These are phyloP conservation scores for Paraconiothyrium brasiliense DNA, from an alignment of 2,329 filamentous ascomycete species.

Conservation along the genomic window DNA sequence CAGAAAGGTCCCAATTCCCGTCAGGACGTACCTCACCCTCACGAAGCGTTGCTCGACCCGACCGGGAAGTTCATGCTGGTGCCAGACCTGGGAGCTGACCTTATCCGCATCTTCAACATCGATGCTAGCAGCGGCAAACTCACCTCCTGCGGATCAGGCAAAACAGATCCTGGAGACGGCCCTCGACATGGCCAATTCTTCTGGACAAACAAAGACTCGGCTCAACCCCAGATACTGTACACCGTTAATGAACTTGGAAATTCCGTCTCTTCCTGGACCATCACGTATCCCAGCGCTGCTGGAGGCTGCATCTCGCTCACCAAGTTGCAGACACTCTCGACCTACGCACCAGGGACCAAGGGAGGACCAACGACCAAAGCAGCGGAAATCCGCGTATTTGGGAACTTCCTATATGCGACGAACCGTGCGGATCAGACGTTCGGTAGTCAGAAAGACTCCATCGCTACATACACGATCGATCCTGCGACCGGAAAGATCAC, in stretches of 20 bases:
- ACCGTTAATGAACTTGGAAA: constrained; percentile 37
- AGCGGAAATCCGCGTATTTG: constrained; percentile 34
- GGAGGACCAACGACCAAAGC: constrained; percentile 29
- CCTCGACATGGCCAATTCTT: constrained; percentile 61
- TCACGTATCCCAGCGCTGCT: constrained; percentile 21
- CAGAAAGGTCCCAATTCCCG: constrained; percentile 56
- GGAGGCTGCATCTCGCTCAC: constrained; percentile 29
- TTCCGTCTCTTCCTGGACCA: constrained; percentile 33
- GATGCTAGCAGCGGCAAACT: constrained; percentile 54
- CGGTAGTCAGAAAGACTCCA: constrained; percentile 34
- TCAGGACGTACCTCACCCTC: constrained; percentile 64
- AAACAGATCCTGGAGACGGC: constrained; percentile 56
- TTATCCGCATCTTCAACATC: constrained; percentile 63
- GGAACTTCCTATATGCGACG: constrained; percentile 36
- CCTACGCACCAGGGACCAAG: constrained; percentile 25
- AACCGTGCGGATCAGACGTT: constrained; percentile 39
- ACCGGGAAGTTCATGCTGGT: constrained; percentile 59
- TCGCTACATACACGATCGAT: constrained; percentile 31
- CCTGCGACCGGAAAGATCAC: constrained; percentile 26
- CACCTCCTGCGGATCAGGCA: constrained; percentile 53
- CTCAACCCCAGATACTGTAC: constrained; percentile 19
- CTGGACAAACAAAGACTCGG: constrained; percentile 27
- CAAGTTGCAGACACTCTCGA: constrained; percentile 32
- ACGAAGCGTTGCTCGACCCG: constrained; percentile 59
- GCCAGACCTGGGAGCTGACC: constrained; percentile 63